phyloP scores from a whole-genome alignment of 225 moss, liverwort and hornwort genomes.

The Antitrichia curtipendula region DNA sequence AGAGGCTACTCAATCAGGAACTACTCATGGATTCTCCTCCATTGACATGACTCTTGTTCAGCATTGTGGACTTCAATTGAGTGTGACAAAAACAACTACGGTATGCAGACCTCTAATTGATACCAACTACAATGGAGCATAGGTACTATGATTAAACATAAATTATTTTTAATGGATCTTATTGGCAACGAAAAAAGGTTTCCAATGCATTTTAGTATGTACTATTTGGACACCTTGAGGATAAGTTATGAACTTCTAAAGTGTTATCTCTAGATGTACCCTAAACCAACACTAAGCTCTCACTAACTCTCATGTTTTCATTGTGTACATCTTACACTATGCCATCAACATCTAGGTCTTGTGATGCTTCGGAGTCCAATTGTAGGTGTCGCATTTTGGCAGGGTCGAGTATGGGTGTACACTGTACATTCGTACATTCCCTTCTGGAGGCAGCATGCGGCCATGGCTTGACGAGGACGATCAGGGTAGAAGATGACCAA shows the following conservation, averaged over 20 bases:
- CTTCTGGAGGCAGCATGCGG: not conserved
- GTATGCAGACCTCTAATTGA: no score
- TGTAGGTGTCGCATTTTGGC: not conserved
- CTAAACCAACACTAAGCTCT: rapidly evolving
- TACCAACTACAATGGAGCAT: not conserved
- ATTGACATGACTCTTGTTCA: not conserved
- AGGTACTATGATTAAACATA: not conserved
- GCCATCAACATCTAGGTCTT: no score
- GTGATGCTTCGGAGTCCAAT: not conserved
- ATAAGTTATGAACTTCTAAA: not conserved
- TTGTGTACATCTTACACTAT: not conserved
- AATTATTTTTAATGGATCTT: no score
- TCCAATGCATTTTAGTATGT: not conserved
- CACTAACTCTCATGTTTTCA: not conserved
- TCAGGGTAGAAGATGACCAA: not conserved
- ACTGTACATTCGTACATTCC: not conserved
- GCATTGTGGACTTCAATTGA: not conserved
- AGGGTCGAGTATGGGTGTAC: not conserved
- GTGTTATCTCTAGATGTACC: no score
- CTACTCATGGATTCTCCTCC: no score
- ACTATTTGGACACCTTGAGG: not conserved
- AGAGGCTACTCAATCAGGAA: not conserved
- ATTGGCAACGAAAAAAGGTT: rapidly evolving
- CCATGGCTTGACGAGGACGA: not conserved
- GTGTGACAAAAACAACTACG: not conserved